phyloP scores from a whole-genome alignment of 495 filamentous ascomycete genomes.

The Penicillium crystallinum region DNA sequence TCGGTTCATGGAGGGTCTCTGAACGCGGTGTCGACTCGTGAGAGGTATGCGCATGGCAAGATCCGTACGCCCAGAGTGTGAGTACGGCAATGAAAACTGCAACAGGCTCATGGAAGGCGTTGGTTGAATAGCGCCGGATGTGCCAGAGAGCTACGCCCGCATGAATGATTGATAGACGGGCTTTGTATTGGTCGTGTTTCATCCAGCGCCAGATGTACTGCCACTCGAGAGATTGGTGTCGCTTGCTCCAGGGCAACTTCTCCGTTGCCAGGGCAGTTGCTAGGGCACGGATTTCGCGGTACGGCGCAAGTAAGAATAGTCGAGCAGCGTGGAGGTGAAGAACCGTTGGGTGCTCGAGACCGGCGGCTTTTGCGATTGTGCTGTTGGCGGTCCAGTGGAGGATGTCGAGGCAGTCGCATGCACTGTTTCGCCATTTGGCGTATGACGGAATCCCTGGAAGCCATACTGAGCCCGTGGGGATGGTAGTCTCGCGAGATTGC shows the following conservation, averaged over 20 bases:
- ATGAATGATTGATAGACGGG: constrained; percentile 50
- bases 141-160: constrained; percentile 48
- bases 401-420: constrained; percentile 51
- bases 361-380: constrained; percentile 39
- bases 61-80: constrained; percentile 50
- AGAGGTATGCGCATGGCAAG: constrained; percentile 20
- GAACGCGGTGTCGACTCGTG: constrained; percentile 8
- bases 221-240: constrained; percentile 35
- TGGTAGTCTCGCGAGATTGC: constrained; percentile 33
- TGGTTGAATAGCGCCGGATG: constrained; percentile 42
- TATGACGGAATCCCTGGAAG: constrained; percentile 46
- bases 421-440: constrained; percentile 52
- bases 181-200: constrained; percentile 49
- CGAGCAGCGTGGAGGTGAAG: constrained; percentile 49
- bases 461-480: constrained; percentile 42
- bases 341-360: constrained; percentile 48
- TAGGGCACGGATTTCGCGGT: constrained; percentile 36
- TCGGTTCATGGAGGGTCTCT: constrained; percentile 18
- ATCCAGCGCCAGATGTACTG: constrained; percentile 47
- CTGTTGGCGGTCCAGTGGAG: constrained; percentile 52
- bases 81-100: constrained; percentile 45
- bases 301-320: constrained; percentile 34
- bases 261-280: constrained; percentile 30
- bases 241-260: constrained; percentile 27
- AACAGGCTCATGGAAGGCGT: constrained; percentile 47